These are phyloP conservation scores for Ilex aquifolium DNA, from an alignment of 257 asterid genomes.

Conservation along the genomic window DNA sequence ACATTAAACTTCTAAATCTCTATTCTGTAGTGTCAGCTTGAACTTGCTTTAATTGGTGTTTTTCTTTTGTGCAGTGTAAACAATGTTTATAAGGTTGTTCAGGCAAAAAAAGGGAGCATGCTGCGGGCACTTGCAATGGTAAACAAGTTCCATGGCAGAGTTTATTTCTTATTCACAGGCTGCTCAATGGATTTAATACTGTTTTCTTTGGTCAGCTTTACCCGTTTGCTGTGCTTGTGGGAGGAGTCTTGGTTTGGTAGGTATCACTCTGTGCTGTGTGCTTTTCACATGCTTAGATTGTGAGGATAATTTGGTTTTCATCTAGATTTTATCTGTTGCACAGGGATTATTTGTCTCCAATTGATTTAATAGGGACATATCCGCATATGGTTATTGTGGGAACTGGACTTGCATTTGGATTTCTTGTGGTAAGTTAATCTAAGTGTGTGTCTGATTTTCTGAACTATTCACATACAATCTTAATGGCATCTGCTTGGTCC, in stretches of 20 bases:
- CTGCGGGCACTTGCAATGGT: slow-evolving; percentile 86
- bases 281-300: slow-evolving; percentile 1
- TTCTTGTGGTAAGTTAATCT: slow-evolving; percentile 70
- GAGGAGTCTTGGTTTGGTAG: slow-evolving; percentile 74
- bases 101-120: slow-evolving; percentile 82
- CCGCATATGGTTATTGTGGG: slow-evolving; percentile 69
- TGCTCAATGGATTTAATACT: slow-evolving; percentile 12
- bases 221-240: slow-evolving; percentile 70
- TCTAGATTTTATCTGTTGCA: slow-evolving; percentile 12
- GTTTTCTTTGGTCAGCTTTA: slow-evolving; percentile 43
- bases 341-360: slow-evolving; percentile 88
- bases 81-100: slow-evolving; percentile 69
- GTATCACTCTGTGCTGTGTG: slow-evolving; percentile 18
- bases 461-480: too few species aligned
- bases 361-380: slow-evolving; percentile 53
- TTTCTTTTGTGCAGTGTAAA: slow-evolving; percentile 46
- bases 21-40: background rate
- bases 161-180: slow-evolving; percentile 3
- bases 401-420: slow-evolving; percentile 89
- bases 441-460: background rate
- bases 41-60: slow-evolving; percentile 6
- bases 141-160: slow-evolving; percentile 8
- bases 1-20: background rate
- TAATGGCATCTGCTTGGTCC: too few species aligned
- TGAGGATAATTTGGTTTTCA: background rate